Evolutionary conservation across 441 rosid genomes (phyloP).

Genomic region (Populus trichocarpa): DNA sequence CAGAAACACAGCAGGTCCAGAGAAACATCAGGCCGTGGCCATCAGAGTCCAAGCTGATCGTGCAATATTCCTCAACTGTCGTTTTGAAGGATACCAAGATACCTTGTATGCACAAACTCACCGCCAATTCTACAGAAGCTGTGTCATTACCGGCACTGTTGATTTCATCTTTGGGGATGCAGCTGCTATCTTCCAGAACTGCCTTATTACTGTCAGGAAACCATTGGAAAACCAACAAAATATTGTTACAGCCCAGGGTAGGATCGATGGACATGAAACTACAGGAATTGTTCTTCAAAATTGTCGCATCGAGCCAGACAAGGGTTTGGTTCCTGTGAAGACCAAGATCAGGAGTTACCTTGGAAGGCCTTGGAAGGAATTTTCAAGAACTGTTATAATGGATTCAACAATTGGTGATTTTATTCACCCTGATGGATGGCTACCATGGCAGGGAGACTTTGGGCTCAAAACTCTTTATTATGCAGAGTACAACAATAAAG

Average conservation of each 20-base stretch:
- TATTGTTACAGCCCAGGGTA: slow-evolving; percentile 57
- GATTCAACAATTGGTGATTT: slow-evolving; percentile 54
- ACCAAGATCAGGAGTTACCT: slow-evolving; percentile 46
- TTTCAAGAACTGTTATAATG: slow-evolving; percentile 62
- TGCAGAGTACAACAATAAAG: slow-evolving; percentile 58
- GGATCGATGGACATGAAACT: slow-evolving; percentile 44
- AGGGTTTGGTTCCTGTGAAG: slow-evolving; percentile 35
- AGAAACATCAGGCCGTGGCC: slow-evolving; percentile 63
- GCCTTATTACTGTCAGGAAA: slow-evolving; percentile 45
- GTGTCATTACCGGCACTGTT: slow-evolving; percentile 53
- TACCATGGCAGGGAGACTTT: slow-evolving; percentile 47
- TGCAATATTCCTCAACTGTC: slow-evolving; percentile 57
- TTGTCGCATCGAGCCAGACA: slow-evolving; percentile 46
- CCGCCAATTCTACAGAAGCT: slow-evolving; percentile 64
- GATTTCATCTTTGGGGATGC: slow-evolving; percentile 88
- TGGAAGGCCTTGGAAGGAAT: slow-evolving; percentile 68
- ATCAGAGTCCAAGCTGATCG: slow-evolving; percentile 54
- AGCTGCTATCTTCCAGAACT: slow-evolving; percentile 65
- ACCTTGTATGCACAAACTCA: slow-evolving; percentile 63
- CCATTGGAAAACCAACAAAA: slow-evolving; percentile 49
- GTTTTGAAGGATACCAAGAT: slow-evolving; percentile 71
- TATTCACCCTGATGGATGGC: slow-evolving; percentile 65
- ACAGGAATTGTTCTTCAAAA: slow-evolving; percentile 65
- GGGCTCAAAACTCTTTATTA: slow-evolving; percentile 52
- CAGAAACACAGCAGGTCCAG: slow-evolving; percentile 69